These are phyloP conservation scores for Colletotrichum salicis DNA, from an alignment of 2,329 filamentous ascomycete species.

Conservation along the genomic window DNA sequence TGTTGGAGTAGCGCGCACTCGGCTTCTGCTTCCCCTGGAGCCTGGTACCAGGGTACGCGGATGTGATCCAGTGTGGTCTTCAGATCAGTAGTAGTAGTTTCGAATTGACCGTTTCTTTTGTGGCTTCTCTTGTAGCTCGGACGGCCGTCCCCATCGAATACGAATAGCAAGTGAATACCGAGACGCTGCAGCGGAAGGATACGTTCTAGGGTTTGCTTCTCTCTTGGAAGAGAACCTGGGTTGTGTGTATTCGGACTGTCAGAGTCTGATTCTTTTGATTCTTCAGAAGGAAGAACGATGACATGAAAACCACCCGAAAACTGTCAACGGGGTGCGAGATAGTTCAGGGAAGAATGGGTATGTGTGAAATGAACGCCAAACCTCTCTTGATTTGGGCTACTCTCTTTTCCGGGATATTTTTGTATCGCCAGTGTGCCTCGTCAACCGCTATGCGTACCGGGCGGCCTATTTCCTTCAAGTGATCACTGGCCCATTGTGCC, in stretches of 20 bases:
- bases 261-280: not conserved
- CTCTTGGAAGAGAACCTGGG: too few species aligned
- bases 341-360: too few species aligned
- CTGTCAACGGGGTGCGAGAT: not conserved
- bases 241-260: not conserved
- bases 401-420: not conserved
- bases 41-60: slow-evolving; percentile 53
- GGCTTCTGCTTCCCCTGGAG: slow-evolving; percentile 58
- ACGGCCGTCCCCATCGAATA: slow-evolving; percentile 62
- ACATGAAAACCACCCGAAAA: too few species aligned
- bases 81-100: slow-evolving; percentile 38
- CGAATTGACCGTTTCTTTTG: not conserved
- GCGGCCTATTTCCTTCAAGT: not conserved
- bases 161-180: slow-evolving; percentile 62
- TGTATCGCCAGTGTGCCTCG: slow-evolving; percentile 15
- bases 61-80: slow-evolving; percentile 49
- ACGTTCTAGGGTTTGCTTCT: not conserved
- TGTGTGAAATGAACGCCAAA: too few species aligned
- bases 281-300: too few species aligned
- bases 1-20: slow-evolving; percentile 58
- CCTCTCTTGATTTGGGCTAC: not conserved
- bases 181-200: slow-evolving; percentile 53
- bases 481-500: slow-evolving; percentile 1
- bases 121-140: slow-evolving; percentile 29
- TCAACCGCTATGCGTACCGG: slow-evolving; percentile 6